Evolutionary conservation across 2,329 filamentous ascomycete genomes (phyloP), one percentile per base, ranked within the genome.

Genomic region (Aspergillus jensenii): DNA sequence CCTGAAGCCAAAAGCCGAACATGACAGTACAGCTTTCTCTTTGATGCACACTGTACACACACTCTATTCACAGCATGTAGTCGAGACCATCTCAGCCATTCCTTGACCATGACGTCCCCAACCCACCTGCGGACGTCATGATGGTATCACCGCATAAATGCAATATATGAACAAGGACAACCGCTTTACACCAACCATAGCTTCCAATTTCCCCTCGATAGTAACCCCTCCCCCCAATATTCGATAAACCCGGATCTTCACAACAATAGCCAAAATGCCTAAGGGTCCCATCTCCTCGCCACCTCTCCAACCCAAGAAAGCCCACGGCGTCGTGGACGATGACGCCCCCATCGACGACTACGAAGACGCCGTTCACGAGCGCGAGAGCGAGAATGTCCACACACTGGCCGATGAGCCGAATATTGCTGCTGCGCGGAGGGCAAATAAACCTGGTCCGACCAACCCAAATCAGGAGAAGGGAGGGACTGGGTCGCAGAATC

Each of bases 261-360:
- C 35, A 37, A 37, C 35, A 37, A 2, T 9, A 37, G 15, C 35
- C 35, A 41, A 41, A 40, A 55, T 48, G 44, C 44, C 52, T 8
- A 55, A 47, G 37, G 44, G 52, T 14, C 52, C 52, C 21, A 55
- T 48, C 15, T 17, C n/a, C 40, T 33, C 52, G 3, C 51, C 51
- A 6, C 52, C 52, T 2, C 52, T 33, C 1, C 11, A 23, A 8
- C 52, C 52, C n/a, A 48, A 55, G 15, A 55, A 48, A 6, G 52
- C 41, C 19, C 52, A 55, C 11, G 35, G 52, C 2, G 21, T 47
- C 19, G 61, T 67, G 2, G 66, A 58, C 21, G 68, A 70, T 19
- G 61, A 68, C n/a, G 46, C 54, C 25, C 51, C 53, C 6, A 37
- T 60, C 14, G 59, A 49, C 31, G 55, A 58, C 33, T 55, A 58